Conservation (phyloP, 148 eudicot genomes). For the Silene latifolia region DNA sequence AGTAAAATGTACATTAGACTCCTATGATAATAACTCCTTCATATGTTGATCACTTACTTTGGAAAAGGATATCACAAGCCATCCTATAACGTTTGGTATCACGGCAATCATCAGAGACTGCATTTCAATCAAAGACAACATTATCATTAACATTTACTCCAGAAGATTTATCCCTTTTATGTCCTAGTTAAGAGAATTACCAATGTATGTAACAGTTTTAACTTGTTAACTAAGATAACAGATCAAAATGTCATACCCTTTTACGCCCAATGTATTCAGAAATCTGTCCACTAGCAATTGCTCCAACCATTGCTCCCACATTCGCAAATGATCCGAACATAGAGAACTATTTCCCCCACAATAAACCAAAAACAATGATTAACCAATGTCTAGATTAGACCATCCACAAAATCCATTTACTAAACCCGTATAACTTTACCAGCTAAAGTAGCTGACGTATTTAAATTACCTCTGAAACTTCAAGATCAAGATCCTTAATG, state of each 20-base stretch:
- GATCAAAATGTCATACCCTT: conserved; percentile 49
- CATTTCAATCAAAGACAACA: conserved; percentile 5
- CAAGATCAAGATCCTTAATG: conserved; percentile 59
- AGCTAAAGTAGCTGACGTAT: neutral
- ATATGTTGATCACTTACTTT: conserved; percentile 41
- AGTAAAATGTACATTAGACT: conserved; percentile 5
- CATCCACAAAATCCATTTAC: too few relatives aligned
- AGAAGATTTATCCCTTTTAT: too few relatives aligned
- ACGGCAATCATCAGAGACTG: conserved; percentile 66
- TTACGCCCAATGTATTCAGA: conserved; percentile 81
- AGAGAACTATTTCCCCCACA: conserved; percentile 48
- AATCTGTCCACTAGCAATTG: conserved; percentile 84
- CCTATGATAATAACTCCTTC: neutral
- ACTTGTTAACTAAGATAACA: neutral
- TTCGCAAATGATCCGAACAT: conserved; percentile 84
- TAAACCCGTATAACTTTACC: neutral
- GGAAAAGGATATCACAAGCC: conserved; percentile 56
- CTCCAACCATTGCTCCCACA: conserved; percentile 96
- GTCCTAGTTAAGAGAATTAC: too few relatives aligned
- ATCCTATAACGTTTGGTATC: conserved; percentile 58
- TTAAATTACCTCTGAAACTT: conserved; percentile 53
- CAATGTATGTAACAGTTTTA: neutral
- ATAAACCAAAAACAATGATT: neutral
- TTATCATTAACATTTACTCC: neutral
- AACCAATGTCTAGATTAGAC: neutral